Conservation (phyloP, 2,329 filamentous ascomycete species). For the Arthrobotrys entomopaga region DNA sequence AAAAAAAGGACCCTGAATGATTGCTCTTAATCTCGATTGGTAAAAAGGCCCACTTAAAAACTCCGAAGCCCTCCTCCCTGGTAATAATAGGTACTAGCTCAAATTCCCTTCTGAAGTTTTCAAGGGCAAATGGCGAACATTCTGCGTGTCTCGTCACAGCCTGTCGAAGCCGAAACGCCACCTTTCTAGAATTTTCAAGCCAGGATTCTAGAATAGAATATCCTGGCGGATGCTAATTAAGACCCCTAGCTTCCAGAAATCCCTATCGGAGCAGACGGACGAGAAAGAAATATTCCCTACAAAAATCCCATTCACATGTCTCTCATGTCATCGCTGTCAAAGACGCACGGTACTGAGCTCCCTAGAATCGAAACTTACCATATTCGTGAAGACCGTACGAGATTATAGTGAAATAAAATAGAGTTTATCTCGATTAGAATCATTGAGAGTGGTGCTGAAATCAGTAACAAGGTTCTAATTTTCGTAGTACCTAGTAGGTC, state of each 20-base stretch:
- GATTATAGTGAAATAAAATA: too few species aligned
- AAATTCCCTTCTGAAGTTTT: constrained; percentile 9
- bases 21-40: too few species aligned
- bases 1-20: too few species aligned
- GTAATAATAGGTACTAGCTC: background rate
- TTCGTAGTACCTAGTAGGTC: background rate
- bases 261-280: background rate
- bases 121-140: background rate
- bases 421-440: constrained; percentile 17
- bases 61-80: constrained; percentile 34
- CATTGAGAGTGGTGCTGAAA: constrained; percentile 27
- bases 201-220: constrained; percentile 39
- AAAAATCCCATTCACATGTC: too few species aligned
- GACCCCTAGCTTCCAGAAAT: constrained; percentile 30
- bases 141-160: background rate
- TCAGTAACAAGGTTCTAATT: background rate
- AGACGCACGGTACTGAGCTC: too few species aligned
- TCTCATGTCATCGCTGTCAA: constrained; percentile 2
- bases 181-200: constrained; percentile 26
- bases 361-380: too few species aligned
- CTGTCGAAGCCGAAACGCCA: constrained; percentile 47
- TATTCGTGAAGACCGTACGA: too few species aligned
- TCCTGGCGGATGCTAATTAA: constrained; percentile 22
- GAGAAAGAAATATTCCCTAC: background rate
- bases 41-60: constrained; percentile 38